Conservation (phyloP, 257 asterid species). For the Solanum gandarillasii region DNA sequence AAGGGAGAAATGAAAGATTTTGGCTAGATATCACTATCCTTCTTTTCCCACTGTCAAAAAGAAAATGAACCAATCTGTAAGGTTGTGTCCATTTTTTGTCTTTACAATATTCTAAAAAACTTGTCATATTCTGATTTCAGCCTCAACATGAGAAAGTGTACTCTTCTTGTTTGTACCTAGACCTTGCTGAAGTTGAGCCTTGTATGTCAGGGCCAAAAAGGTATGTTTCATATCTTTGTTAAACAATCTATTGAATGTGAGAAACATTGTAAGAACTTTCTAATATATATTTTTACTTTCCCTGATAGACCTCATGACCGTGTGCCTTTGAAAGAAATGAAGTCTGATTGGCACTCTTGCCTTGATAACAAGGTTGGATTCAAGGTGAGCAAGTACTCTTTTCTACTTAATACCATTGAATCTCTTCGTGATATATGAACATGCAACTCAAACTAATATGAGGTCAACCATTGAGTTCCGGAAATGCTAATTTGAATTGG, state of each 20-base stretch:
- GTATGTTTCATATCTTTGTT: constrained; percentile 14
- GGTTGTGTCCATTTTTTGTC: not conserved
- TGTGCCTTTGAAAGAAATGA: constrained; percentile 80
- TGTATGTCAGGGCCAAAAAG: constrained; percentile 93
- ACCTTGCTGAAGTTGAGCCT: constrained; percentile 72
- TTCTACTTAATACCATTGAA: not conserved
- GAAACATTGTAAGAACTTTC: not conserved
- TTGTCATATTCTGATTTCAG: constrained; percentile 24
- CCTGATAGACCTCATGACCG: constrained; percentile 87
- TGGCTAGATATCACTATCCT: not conserved
- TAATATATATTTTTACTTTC: not conserved
- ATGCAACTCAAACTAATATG: not conserved
- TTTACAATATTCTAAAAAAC: not conserved
- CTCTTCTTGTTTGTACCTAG: constrained; percentile 57
- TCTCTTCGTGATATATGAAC: not conserved
- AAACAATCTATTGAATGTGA: not conserved
- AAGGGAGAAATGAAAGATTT: not conserved
- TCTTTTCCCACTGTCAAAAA: not conserved
- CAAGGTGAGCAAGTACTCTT: constrained; percentile 47
- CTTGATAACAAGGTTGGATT: constrained; percentile 87
- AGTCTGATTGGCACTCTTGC: constrained; percentile 88
- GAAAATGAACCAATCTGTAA: not conserved
- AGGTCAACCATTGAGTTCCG: not conserved
- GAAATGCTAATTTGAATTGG: not conserved
- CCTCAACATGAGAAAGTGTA: constrained; percentile 83